These are phyloP conservation scores for Venturia effusa DNA, from an alignment of 2,329 filamentous ascomycete genomes.

Conservation along the genomic window DNA sequence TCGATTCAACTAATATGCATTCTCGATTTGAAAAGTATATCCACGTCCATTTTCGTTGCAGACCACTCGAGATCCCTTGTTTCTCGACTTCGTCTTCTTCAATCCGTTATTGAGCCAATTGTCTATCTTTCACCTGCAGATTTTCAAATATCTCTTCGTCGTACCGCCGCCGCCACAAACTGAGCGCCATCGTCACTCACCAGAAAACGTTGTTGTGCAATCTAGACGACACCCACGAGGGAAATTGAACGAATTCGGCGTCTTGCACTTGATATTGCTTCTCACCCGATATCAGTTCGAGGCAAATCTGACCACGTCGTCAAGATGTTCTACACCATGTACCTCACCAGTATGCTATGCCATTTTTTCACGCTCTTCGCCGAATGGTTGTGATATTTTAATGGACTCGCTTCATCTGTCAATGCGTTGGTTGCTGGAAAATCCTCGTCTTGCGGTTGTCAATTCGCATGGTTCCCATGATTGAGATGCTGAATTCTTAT, in stretches of 20 bases:
- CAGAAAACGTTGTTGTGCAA: slow-evolving; percentile 6
- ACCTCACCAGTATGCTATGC: slow-evolving; percentile 29
- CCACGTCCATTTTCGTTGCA: slow-evolving; percentile 7
- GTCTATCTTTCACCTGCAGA: slow-evolving; percentile 1
- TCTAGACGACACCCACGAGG: slow-evolving; percentile 7
- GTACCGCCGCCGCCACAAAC: slow-evolving; percentile 1
- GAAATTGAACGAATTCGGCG: slow-evolving; percentile 7
- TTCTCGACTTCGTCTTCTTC: slow-evolving; percentile 5
- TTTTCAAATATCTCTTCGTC: slow-evolving; percentile 5
- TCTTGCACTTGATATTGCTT: slow-evolving; percentile 9
- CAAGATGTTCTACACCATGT: slow-evolving; percentile 34
- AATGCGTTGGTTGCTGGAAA: not conserved
- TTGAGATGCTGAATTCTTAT: not conserved
- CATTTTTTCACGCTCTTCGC: not conserved
- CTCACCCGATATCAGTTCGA: not conserved
- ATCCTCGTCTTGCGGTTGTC: not conserved
- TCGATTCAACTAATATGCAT: slow-evolving; percentile 11
- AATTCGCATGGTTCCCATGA: not conserved
- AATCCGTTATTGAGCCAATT: slow-evolving; percentile 8
- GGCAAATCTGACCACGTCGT: slow-evolving; percentile 1
- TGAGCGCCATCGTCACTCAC: not conserved
- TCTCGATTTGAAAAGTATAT: not conserved
- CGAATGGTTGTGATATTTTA: not conserved
- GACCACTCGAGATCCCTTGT: slow-evolving; percentile 10
- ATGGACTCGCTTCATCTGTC: not conserved